phyloP scores from a whole-genome alignment of 2,329 filamentous ascomycete genomes.

The Sarocladium oryzae region DNA sequence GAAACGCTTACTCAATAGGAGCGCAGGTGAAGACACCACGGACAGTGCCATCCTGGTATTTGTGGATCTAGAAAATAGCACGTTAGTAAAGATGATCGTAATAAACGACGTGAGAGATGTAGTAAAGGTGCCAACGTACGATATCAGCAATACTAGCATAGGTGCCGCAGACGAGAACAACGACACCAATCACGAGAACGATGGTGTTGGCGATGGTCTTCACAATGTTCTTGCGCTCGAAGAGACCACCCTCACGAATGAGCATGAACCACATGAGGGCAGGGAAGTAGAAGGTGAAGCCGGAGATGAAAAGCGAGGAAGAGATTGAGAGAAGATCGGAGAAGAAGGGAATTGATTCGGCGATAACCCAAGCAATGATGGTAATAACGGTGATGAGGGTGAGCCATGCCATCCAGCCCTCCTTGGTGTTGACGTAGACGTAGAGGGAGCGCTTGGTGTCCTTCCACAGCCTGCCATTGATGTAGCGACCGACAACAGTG shows the following conservation, averaged over 20 bases:
- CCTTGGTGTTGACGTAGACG: slow-evolving; percentile 43
- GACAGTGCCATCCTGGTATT: slow-evolving; percentile 21
- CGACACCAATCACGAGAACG: slow-evolving; percentile 24
- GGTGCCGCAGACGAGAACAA: slow-evolving; percentile 26
- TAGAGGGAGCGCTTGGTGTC: slow-evolving; percentile 35
- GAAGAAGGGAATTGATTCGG: slow-evolving; percentile 68
- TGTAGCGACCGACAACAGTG: slow-evolving; percentile 38
- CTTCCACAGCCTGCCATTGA: slow-evolving; percentile 39
- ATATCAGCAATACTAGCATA: slow-evolving; percentile 26
- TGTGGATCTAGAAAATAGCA: slow-evolving; percentile 14
- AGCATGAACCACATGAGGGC: slow-evolving; percentile 38
- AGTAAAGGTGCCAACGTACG: slow-evolving; percentile 16
- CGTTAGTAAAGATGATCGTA: slow-evolving; percentile 12
- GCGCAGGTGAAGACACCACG: slow-evolving; percentile 22
- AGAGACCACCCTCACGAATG: slow-evolving; percentile 23
- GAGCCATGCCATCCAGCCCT: slow-evolving; percentile 50
- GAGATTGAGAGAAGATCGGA: slow-evolving; percentile 54
- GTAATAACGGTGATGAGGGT: slow-evolving; percentile 52
- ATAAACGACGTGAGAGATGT: background rate
- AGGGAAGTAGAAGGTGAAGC: slow-evolving; percentile 35
- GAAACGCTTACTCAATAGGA: slow-evolving; percentile 18
- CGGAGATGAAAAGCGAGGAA: slow-evolving; percentile 44
- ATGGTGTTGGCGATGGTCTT: slow-evolving; percentile 19
- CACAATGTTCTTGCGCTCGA: slow-evolving; percentile 23
- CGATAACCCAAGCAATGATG: slow-evolving; percentile 62